Percentiles rank a stretch among this genome's conserved stretches.
These are phyloP conservation scores for Tuber melanosporum DNA, from an alignment of 495 filamentous ascomycete species.

Conservation along the genomic window DNA sequence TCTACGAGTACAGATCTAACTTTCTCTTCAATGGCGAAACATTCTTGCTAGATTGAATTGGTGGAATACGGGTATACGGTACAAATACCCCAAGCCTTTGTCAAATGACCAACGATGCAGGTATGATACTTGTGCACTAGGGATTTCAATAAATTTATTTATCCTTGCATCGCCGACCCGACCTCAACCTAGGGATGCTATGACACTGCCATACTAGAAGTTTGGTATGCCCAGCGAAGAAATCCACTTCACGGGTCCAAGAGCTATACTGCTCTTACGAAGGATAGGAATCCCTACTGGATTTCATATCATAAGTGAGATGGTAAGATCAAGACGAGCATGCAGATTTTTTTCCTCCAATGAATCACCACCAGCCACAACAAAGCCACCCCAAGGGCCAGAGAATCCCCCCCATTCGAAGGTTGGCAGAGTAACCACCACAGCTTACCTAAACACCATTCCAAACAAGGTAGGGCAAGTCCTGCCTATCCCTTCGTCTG, in stretches of 20 bases:
- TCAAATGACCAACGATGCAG: not conserved
- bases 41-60: too few relatives aligned
- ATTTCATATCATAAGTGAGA: not conserved
- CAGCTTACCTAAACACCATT: too few relatives aligned
- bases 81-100: not conserved
- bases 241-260: not conserved
- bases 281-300: not conserved
- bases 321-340: not conserved
- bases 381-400: too few relatives aligned
- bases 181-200: too few relatives aligned
- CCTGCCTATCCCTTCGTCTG: too few relatives aligned
- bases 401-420: too few relatives aligned
- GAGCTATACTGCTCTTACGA: not conserved
- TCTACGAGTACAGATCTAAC: too few relatives aligned
- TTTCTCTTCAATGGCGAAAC: too few relatives aligned
- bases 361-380: not conserved
- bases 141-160: too few relatives aligned
- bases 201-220: not conserved
- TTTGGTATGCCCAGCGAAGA: not conserved
- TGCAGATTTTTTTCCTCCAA: not conserved
- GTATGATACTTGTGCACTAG: not conserved
- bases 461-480: too few relatives aligned
- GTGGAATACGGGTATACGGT: not conserved
- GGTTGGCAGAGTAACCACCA: too few relatives aligned
- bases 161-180: too few relatives aligned